A percentile compares a stretch with the other conserved stretches of the same genome.
Conservation (phyloP, 768 basidiomycete genomes). For the Pulveroboletus sp. region DNA sequence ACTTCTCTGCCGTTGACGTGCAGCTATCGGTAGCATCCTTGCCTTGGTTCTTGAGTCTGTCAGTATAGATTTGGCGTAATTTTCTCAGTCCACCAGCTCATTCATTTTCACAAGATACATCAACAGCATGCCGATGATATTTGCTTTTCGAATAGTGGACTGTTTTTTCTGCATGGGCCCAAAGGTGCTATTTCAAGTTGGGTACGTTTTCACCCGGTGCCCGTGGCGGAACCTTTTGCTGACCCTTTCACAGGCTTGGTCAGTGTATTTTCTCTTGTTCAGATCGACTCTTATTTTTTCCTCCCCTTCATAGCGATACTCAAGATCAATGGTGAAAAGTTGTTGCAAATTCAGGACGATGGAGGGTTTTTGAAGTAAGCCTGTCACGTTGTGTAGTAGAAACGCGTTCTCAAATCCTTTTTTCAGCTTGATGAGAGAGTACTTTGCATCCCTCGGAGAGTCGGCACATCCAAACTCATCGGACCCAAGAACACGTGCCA, state of each 20-base stretch:
- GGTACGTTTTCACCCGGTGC: conserved; percentile 43
- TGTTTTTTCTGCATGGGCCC: conserved; percentile 99
- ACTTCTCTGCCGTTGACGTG: conserved; percentile 87
- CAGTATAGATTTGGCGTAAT: conserved; percentile 35
- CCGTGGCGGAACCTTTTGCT: conserved; percentile 1
- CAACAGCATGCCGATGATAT: conserved; percentile 95
- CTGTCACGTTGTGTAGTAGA: not conserved
- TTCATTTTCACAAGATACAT: conserved; percentile 52
- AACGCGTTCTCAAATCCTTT: not conserved
- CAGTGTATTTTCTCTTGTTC: conserved; percentile 23
- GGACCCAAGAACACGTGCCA: conserved; percentile 86
- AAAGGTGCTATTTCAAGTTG: conserved; percentile 97
- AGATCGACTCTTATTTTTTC: conserved; percentile 7
- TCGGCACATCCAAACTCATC: conserved; percentile 88
- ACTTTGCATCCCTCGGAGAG: conserved; percentile 89
- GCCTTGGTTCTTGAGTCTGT: conserved; percentile 98
- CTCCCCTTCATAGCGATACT: conserved; percentile 70
- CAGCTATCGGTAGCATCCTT: conserved; percentile 95
- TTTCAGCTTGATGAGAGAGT: conserved; percentile 84
- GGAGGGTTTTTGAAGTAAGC: conserved; percentile 91
- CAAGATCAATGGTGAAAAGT: conserved; percentile 92
- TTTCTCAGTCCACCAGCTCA: not conserved
- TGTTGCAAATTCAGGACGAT: conserved; percentile 93
- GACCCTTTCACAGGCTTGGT: conserved; percentile 47
- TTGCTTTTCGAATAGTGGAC: conserved; percentile 95